Evolutionary conservation across 352 stramenopile genomes (phyloP), one percentile per base, ranked within the genome.

Genomic region (Globisporangium solare): DNA sequence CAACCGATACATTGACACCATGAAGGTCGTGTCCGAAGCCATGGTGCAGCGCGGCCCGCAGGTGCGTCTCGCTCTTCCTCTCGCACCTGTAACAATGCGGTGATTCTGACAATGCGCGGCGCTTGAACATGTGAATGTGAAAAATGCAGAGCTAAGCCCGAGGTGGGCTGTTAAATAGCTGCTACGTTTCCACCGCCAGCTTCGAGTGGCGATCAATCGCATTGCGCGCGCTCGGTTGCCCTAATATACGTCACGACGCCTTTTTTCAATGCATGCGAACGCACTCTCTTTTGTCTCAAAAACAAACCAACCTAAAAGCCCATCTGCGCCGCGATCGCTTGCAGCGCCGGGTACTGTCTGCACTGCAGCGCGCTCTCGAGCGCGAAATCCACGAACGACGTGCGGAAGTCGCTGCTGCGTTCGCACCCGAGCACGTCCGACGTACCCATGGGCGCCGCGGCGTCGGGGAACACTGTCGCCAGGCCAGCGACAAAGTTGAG

Each of bases 1-100:
- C 61, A 92, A 96, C 66, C 64, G 86, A 73, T 96, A 96, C 79
- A 91, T 96, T 53, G 84, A 96, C 67, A 94, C 86, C 24, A 94
- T 96, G 84, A 92, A 94, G 71, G 79, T 89, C 35, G 86, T 96
- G 27, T 94, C 83, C 51, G 73, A 93, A 54, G 67, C 79, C 27
- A 91, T 96, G 79, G 71, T 80, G 46, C 71, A 89, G 68, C 83
- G 83, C 43, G 80, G 80, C 27, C 68, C 71, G 13, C 74, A 87
- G 73, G 77, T 88, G 32, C 49, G 48, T 66, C 6, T 27, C 24
- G 24, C 24, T 27, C 2, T 27, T 5, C 24, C 5, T 27, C 5
- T 27, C 24, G 2, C 24, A 27, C 2, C 24, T 27, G 24, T 27
- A 27, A 27, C 24, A 27, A 27, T 27, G 24, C 2, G 5, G 24